A percentile compares a stretch with the other conserved stretches of the same genome.
Conservation (phyloP, 2,329 filamentous ascomycete genomes). For the Xylariaceae sp. region DNA sequence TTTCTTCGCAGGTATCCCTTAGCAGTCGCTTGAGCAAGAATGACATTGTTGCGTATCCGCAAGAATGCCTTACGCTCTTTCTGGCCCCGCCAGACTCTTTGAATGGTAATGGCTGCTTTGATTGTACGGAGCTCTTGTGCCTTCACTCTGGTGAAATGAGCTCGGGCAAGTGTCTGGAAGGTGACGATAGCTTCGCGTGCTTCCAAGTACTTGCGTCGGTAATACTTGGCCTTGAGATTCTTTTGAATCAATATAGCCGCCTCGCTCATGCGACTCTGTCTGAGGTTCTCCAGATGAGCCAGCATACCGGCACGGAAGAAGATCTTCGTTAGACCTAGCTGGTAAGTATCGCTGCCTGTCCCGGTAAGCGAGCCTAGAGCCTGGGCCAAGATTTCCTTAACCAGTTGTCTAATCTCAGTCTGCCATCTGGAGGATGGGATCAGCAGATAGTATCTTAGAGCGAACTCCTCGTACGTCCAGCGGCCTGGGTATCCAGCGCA, state of each 20-base stretch:
- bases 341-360: conserved; percentile 84
- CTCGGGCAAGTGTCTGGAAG: conserved; percentile 73
- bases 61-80: conserved; percentile 81
- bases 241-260: conserved; percentile 98
- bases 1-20: conserved; percentile 90
- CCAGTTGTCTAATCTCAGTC: conserved; percentile 88
- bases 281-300: conserved; percentile 90
- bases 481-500: conserved; percentile 94
- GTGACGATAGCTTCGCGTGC: conserved; percentile 74
- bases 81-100: conserved; percentile 88
- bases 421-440: conserved; percentile 88
- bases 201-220: conserved; percentile 83
- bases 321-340: conserved; percentile 95
- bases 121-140: conserved; percentile 76
- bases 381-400: conserved; percentile 82
- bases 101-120: conserved; percentile 88
- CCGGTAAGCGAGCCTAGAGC: conserved; percentile 73
- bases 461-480: conserved; percentile 99
- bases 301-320: conserved; percentile 99
- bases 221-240: conserved; percentile 93
- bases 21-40: conserved; percentile 81
- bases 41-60: conserved; percentile 72
- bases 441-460: conserved; percentile 95
- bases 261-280: conserved; percentile 83
- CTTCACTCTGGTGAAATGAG: conserved; percentile 67